Percentiles rank a stretch among this genome's conserved stretches.
Evolutionary conservation across 202 grass and related monocot genomes (phyloP).

Genomic region (Zoysia matrella): DNA sequence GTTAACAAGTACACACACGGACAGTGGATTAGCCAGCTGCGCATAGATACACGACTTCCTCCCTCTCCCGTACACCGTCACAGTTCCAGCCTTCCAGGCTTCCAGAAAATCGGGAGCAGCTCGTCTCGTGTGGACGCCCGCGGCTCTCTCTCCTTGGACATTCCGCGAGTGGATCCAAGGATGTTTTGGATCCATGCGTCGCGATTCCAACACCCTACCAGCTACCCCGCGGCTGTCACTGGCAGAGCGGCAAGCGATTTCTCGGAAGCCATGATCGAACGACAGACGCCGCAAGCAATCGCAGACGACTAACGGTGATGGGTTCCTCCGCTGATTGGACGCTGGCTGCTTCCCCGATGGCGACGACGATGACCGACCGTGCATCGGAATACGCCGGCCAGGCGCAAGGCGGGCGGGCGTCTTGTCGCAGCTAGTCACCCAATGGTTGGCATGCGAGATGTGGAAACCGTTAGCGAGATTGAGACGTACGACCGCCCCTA

Average conservation of each 20-base stretch:
- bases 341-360: constrained; percentile 1
- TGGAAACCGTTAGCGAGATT: constrained; percentile 46
- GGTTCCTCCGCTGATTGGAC: background rate
- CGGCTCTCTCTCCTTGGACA: constrained; percentile 35
- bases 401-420: too few relatives aligned
- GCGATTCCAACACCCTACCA: constrained; percentile 15
- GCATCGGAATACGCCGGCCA: background rate
- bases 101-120: constrained; percentile 30
- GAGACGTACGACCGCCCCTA: constrained; percentile 1
- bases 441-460: constrained; percentile 32
- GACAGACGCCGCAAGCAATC: background rate
- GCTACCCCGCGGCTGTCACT: background rate
- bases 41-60: background rate
- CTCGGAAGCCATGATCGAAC: constrained; percentile 16
- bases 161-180: constrained; percentile 26
- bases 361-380: constrained; percentile 16
- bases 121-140: constrained; percentile 10
- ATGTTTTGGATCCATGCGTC: constrained; percentile 44
- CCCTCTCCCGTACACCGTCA: background rate
- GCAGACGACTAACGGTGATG: background rate
- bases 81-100: background rate
- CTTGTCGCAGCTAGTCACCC: background rate
- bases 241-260: background rate
- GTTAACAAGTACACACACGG: background rate
- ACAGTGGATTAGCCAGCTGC: background rate